A percentile compares a stretch with the other conserved stretches of the same genome.
Evolutionary conservation across 1,284 basidiomycete species (phyloP).

Genomic region (Peniophora sp.): DNA sequence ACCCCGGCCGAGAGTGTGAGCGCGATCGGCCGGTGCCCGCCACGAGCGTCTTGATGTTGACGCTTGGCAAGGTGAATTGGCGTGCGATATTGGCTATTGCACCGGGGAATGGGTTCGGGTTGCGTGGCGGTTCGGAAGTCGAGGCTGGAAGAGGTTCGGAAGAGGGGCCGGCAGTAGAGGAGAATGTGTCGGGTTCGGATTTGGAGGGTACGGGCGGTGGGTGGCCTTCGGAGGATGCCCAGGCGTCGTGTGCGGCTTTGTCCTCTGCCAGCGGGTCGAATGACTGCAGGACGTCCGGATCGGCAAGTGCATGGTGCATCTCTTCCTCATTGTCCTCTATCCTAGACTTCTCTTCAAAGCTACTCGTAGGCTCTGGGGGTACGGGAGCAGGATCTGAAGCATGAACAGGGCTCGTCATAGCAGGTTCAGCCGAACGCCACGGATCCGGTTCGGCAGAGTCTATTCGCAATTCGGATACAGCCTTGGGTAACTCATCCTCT

Average conservation of each 20-base stretch:
- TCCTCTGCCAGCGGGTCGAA: constrained; percentile 65
- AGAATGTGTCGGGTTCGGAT: constrained; percentile 14
- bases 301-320: constrained; percentile 6
- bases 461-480: neutral
- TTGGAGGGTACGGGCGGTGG: constrained; percentile 31
- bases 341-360: neutral
- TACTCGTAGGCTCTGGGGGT: neutral
- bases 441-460: neutral
- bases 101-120: constrained; percentile 40
- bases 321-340: neutral
- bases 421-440: neutral
- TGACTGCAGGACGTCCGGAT: constrained; percentile 40
- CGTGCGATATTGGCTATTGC: constrained; percentile 56
- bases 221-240: constrained; percentile 50
- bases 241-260: constrained; percentile 49
- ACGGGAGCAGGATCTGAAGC: neutral
- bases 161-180: neutral
- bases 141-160: constrained; percentile 4
- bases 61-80: constrained; percentile 44
- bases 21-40: constrained; percentile 16
- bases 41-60: constrained; percentile 10
- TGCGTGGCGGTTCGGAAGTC: constrained; percentile 16
- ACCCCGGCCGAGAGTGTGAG: constrained; percentile 43
- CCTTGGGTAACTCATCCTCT: neutral
- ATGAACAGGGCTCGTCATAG: neutral